Conservation (phyloP, 352 stramenopile species). For the Phytophthora fragariaefolia region DNA sequence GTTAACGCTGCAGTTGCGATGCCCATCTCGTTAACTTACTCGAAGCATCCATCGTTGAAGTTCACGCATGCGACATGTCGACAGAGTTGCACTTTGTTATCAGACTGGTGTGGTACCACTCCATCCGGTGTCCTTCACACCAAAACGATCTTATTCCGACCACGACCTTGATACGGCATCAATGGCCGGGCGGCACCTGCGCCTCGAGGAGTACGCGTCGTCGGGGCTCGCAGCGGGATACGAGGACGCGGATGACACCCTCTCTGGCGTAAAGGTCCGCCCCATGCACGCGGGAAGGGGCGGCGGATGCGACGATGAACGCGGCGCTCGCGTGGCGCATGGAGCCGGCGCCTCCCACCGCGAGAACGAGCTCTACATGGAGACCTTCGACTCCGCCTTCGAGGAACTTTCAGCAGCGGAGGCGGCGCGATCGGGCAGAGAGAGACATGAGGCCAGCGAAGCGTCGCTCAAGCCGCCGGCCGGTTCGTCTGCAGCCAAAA, state of each 20-base stretch:
- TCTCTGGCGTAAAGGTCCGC: slow-evolving; percentile 23
- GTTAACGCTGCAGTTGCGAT: no score
- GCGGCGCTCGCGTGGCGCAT: slow-evolving; percentile 13
- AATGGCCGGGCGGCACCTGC: slow-evolving; percentile 33
- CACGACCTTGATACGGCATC: no score
- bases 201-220: slow-evolving; percentile 75
- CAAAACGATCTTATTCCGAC: slow-evolving; percentile 27
- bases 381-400: slow-evolving; percentile 62
- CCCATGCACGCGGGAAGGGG: slow-evolving; percentile 2
- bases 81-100: slow-evolving; percentile 4
- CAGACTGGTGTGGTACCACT: slow-evolving; percentile 6
- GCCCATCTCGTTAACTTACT: slow-evolving; percentile 3
- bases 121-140: slow-evolving; percentile 11
- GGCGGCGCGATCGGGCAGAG: slow-evolving; percentile 9
- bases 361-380: slow-evolving; percentile 80
- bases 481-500: slow-evolving; percentile 7
- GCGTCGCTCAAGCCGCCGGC: not conserved
- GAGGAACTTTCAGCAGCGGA: slow-evolving; percentile 45
- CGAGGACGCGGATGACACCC: slow-evolving; percentile 19
- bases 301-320: no score
- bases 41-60: slow-evolving; percentile 16
- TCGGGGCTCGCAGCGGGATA: slow-evolving; percentile 33
- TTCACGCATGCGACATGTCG: slow-evolving; percentile 27
- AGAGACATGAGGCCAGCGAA: not conserved
- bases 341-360: slow-evolving; percentile 56